Base-by-base conservation (phyloP, 2,329 filamentous ascomycete genomes). In the Fusarium graminum region DNA sequence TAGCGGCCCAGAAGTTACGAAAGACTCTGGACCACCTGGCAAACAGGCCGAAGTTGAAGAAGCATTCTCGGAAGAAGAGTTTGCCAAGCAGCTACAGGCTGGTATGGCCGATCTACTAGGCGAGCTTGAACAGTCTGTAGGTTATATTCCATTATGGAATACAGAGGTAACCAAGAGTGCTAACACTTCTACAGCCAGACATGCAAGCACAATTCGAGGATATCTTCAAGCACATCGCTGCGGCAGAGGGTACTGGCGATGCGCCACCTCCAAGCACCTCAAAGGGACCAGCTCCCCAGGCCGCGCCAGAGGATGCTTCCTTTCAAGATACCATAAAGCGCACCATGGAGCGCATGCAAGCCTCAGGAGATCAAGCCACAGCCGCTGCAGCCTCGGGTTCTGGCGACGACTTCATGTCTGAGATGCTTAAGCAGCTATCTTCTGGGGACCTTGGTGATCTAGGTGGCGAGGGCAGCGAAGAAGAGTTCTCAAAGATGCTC, bases 311-410 rank as follows among this genome's bases (percentile, higher is more conserved):
- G 38, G 89, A 92, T 39, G 88, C 89, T 44, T 88, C 85, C 1
- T 99, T 99, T 78, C 93, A 96, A 75, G 93, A 97, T 60, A 97
- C 92, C 1, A 98, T 99, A 72, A 89, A 91, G 61, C 89, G 89
- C 71, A 98, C 95, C 0, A 97, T 99, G 91, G 92, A 96, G 79
- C 91, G 95, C 46, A 97, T 99, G 93, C 92, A 96, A 73, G 87
- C 88, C 32, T 97, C 93, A 0, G 93, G 92, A 3, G 90, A 94
- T 39, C 90, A 93, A 69, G 94, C 94, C 6, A 93, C 92, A 0
- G 91, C 92, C 0, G 92, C 92, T 0, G 87, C 90, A 1, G 85
- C 90, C 3, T 89, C 88, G 2, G 85, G 89, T 7, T 83, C 85
- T 7, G 82, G 83, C 0, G 88, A 97, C 67, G 94, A 97, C 76